Base-by-base conservation (phyloP, 2,329 filamentous ascomycete species). In the Clonostachys solani region DNA sequence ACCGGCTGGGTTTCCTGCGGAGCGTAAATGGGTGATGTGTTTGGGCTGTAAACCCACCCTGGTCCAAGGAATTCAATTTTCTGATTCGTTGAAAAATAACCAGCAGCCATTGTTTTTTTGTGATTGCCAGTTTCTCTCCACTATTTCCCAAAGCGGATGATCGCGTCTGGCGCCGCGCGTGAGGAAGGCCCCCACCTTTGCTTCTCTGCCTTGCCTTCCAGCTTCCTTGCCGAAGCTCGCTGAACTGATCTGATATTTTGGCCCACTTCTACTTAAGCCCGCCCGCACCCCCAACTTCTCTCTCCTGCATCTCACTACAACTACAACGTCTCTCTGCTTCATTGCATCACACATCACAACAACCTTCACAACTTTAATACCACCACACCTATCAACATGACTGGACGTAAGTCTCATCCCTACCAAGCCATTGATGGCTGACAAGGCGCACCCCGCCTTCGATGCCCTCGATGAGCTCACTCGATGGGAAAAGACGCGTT, bases 191-290 rank as follows among this genome's bases (percentile, higher is more conserved):
- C 15, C 46, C 29, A 38, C 29, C 34, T 44, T 19, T 44, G 33
- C 29, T 16, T 15, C 44, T 36, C 44, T 36, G 9, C 8, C 42
- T 10, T 12, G n/a, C 42, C 17, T 29, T 17, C 17, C 29, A 13
- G 33, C 23, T 29, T 29, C 23, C 23, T 10, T 29, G 23, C 23
- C 23, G 17, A 43, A 33, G 16, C 42, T 45, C 38, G 40, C 40
- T 47, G 50, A 59, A 64, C 60, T 67, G 64, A 69, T 68, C 62
- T 63, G 59, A 56, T 49, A 56, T 54, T 54, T 51, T 54, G 62
- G 63, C 59, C 64, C 60, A 62, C 63, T 54, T 55, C 56, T 69
- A 69, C 65, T 68, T 68, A 69, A 69, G 55, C 58, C 54, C 56
- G 49, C 54, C 46, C 43, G 48, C 57, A 56, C 62, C 65, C 63